Conservation (phyloP, 2,329 filamentous ascomycete species). For the Cercospora canescens region DNA sequence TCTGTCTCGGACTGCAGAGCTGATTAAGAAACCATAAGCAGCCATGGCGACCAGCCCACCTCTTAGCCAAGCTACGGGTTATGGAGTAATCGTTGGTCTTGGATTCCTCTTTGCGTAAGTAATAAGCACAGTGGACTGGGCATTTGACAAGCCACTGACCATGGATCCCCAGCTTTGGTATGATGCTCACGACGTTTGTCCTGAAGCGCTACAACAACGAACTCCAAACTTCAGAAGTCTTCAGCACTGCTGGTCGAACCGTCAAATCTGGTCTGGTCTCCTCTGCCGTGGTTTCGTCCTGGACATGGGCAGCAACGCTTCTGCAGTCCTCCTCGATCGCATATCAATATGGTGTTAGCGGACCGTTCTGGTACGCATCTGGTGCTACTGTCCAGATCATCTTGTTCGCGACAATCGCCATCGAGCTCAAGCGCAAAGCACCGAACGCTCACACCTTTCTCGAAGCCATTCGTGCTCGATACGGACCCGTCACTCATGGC, state of each 20-base stretch:
- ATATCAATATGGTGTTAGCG: slow-evolving; percentile 66
- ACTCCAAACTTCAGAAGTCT: slow-evolving; percentile 88
- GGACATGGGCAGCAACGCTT: slow-evolving; percentile 75
- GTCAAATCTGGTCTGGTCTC: slow-evolving; percentile 88
- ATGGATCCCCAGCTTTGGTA: slow-evolving; percentile 54
- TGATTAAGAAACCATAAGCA: slow-evolving; percentile 1
- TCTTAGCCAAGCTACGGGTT: slow-evolving; percentile 65
- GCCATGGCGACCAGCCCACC: slow-evolving; percentile 35
- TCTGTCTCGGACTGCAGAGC: neutral
- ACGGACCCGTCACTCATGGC: slow-evolving; percentile 70
- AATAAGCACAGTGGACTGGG: neutral
- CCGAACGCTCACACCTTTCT: slow-evolving; percentile 79
- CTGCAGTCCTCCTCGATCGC: slow-evolving; percentile 68
- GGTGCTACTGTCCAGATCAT: slow-evolving; percentile 81
- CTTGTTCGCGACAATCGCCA: slow-evolving; percentile 85
- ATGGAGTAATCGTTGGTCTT: slow-evolving; percentile 74
- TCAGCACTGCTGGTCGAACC: slow-evolving; percentile 82
- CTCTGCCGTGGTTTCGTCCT: slow-evolving; percentile 86
- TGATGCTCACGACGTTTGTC: slow-evolving; percentile 72
- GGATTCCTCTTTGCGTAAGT: slow-evolving; percentile 68
- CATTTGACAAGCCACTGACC: neutral
- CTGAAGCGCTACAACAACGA: slow-evolving; percentile 72
- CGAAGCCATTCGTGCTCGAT: slow-evolving; percentile 79
- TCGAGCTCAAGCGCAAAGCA: slow-evolving; percentile 82
- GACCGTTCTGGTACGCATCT: slow-evolving; percentile 67